Evolutionary conservation across 768 basidiomycete species (phyloP), one percentile per base, ranked within the genome.

Genomic region (Dioszegia aurantiaca): DNA sequence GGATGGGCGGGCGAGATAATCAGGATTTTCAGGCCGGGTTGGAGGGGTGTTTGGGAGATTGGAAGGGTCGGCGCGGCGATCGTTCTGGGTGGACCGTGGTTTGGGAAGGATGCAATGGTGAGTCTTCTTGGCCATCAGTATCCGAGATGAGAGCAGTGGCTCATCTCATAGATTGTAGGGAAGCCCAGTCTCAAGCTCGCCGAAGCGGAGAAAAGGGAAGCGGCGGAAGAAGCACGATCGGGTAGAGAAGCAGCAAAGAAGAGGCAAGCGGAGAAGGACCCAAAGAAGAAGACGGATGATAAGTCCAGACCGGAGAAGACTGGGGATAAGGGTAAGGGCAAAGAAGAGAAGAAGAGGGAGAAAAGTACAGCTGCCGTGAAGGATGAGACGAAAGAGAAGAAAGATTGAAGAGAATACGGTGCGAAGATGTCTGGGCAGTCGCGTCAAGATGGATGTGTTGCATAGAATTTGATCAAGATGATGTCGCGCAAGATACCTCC

Each of bases 51-150:
- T 8, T 62, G 55, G 31, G 65, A 65, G 56, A 14, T 72, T 12
- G 55, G 48, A 5, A 62, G 63, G 46, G 61, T 41, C 6, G 63
- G 57, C 6, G 56, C 44, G 21, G 48, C 63, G 43, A 47, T 69
- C 16, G 41, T 62, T 4, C 24, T 64, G 24, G 70, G 48, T 17
- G 70, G 70, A 19, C 65, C 63, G 11, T 72, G 70, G 70, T 69
- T 64, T 48, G 61, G 67, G n/a, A 52, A 60, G 26, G 55, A 46
- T 14, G 62, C 59, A 16, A 31, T 72, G 52, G 68, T 68, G 54
- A 59, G 70, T 54, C 21, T 23, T 47, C 2, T 11, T 23, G 39
- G n/a, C 46, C 4, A 19, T 16, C 21, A 28, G 28, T n/a, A n/a
- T n/a, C n/a, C n/a, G n/a, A n/a, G n/a, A 14, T 11, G 19, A 27